These are phyloP conservation scores for Trichoderma lentiforme DNA, from an alignment of 2,329 filamentous ascomycete genomes.

Conservation along the genomic window DNA sequence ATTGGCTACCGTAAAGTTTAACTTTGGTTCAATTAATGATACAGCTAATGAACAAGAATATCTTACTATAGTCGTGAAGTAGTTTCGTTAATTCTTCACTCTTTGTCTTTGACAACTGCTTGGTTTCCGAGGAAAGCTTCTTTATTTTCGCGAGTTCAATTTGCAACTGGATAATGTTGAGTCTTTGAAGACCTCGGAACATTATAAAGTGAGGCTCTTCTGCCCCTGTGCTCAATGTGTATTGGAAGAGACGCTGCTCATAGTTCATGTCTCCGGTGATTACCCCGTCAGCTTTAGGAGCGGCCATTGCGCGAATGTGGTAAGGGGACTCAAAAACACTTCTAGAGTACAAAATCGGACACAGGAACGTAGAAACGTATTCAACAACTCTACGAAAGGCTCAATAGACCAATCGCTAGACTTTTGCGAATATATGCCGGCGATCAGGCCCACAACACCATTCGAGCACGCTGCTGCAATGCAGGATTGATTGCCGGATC, in stretches of 20 bases:
- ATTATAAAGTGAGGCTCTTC: background rate
- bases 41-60: background rate
- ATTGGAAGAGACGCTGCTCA: background rate
- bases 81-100: background rate
- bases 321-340: background rate
- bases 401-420: background rate
- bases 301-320: background rate
- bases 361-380: background rate
- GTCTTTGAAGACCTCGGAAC: background rate
- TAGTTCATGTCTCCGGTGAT: background rate
- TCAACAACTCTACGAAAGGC: background rate
- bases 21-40: background rate
- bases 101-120: background rate
- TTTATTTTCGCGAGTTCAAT: background rate
- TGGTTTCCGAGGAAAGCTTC: background rate
- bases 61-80: background rate
- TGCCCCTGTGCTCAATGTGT: background rate
- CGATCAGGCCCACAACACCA: background rate
- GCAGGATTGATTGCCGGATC: background rate
- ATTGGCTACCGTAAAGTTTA: background rate
- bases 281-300: background rate
- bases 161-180: background rate
- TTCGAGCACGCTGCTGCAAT: background rate
- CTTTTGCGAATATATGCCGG: background rate
- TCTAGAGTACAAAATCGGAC: background rate